phyloP scores from a whole-genome alignment of 2,329 filamentous ascomycete species.

The Pseudopithomyces chartarum region DNA sequence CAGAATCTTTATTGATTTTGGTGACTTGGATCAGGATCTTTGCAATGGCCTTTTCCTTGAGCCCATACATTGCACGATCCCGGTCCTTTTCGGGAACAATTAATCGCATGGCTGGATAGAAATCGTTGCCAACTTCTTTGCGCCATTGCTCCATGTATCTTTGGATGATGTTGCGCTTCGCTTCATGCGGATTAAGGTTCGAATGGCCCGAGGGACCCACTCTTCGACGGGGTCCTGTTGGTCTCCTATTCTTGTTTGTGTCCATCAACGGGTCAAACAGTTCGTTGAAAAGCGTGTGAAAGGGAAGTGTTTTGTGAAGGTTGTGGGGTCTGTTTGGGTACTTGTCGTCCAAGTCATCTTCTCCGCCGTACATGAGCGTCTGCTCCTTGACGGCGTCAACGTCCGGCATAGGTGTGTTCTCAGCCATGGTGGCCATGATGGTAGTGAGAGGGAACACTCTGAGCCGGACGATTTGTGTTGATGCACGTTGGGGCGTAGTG shows the following conservation, averaged over 20 bases:
- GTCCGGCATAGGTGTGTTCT: conserved; percentile 46
- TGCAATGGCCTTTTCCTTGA: conserved; percentile 90
- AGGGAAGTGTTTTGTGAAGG: conserved; percentile 76
- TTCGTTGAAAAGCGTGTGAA: conserved; percentile 75
- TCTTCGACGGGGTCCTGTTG: conserved; percentile 61
- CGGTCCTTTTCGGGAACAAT: conserved; percentile 93
- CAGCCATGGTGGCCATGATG: conserved; percentile 31
- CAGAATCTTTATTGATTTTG: conserved; percentile 88
- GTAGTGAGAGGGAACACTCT: not conserved
- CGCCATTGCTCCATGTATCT: conserved; percentile 88
- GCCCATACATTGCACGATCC: conserved; percentile 87
- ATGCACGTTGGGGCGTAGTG: not conserved
- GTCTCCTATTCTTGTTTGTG: conserved; percentile 73
- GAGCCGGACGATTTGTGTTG: not conserved
- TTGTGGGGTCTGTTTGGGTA: conserved; percentile 83
- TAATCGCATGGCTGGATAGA: conserved; percentile 89
- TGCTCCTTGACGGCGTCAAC: conserved; percentile 53
- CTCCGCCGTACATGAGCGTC: conserved; percentile 55
- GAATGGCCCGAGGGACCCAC: conserved; percentile 63
- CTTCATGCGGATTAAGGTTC: conserved; percentile 73
- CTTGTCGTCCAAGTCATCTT: conserved; percentile 56
- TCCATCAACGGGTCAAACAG: conserved; percentile 83
- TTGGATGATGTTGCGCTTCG: conserved; percentile 79
- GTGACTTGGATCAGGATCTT: conserved; percentile 90
- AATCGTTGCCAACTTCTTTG: conserved; percentile 84